Base-by-base conservation (phyloP, 768 basidiomycete genomes). In the Psilocybe azurescens region DNA sequence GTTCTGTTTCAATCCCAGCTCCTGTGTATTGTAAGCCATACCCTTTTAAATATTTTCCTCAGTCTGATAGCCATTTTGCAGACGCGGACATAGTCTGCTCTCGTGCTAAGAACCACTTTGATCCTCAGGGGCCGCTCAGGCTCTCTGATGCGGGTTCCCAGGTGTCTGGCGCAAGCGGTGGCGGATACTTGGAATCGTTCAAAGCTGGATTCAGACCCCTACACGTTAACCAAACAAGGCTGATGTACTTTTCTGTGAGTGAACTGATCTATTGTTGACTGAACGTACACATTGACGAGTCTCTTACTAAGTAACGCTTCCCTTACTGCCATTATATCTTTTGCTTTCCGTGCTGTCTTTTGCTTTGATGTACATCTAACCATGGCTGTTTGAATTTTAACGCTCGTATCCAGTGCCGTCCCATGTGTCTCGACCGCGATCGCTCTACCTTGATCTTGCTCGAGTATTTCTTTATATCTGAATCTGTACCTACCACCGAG, bases 51-150 rank as follows among this genome's bases (percentile, higher is more conserved):
- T 9, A 36, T 36, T 24, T 36, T 18, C n/a, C 36, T 14, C 10
- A 50, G 1, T 44, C 30, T 33, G 24, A 20, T 49, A 14, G 11
- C 53, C 50, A 33, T 13, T 9, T 54, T n/a, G 33, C 28, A 63
- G 62, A 63, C 32, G 62, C 62, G 1, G 62, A 63, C 38, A 63
- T 63, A 13, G 62, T 63, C 13, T 63, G 62, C 47, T 63, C 62
- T 39, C 62, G 62, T n/a, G 62, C 62, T 1, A 58, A 55, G 53
- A 54, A 58, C 30, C 62, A 63, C 14, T 63, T 39, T 32, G 57
- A 58, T 41, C 62, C 62, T 0, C 51, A 47, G 14, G 62, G 62
- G 2, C 13, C 3, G 20, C 46, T 63, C 9, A 51, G 57, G 36
- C 28, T 50, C n/a, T 63, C 62, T 13, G 62, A 63, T 2, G 58